Base-by-base conservation (phyloP, 139 green algal species). In the Haematococcus lacustris region DNA sequence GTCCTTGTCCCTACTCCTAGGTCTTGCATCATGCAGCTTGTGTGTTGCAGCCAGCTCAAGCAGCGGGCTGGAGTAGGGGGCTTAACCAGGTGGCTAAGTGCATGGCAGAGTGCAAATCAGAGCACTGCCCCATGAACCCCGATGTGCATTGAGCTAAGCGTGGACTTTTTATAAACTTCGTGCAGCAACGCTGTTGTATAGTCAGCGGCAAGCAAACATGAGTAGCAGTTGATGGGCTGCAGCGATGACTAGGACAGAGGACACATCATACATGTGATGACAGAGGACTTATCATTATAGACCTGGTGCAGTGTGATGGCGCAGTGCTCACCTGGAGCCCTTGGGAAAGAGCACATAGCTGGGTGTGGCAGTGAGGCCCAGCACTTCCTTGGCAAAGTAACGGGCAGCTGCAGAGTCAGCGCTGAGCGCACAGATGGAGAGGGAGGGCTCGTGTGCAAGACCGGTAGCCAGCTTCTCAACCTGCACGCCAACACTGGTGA, bases 291-390 rank as follows among this genome's bases (percentile, higher is more conserved):
- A n/a, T n/a, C n/a, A n/a, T n/a, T n/a, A n/a, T n/a, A n/a, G n/a
- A n/a, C n/a, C n/a, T n/a, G n/a, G n/a, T n/a, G n/a, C n/a, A n/a
- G n/a, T n/a, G n/a, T n/a, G n/a, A n/a, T 64, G 7, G 66, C 28
- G 23, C 21, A 9, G 5, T 34, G 30, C 71, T 76, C 28, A 76
- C 71, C 61, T 83, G 70, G 73, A 83, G 51, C 77, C 74, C 51
- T 73, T 3, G 38, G 79, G 79, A 50, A 84, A 81, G 50, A 76
- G 30, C 17, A 78, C 65, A 41, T 81, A 68, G n/a, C 74, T 66
- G 9, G 79, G 79, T 38, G 76, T 51, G 9, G 59, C 60, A 33
- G 41, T 72, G 30, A 81, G 50, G 6, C 71, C 79, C 71, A 84
- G 62, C 30, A 84, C 75, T 40, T 80, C 66, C 25, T 76, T 74